Conservation (phyloP, 495 filamentous ascomycete species). For the Bacidia rubella region DNA sequence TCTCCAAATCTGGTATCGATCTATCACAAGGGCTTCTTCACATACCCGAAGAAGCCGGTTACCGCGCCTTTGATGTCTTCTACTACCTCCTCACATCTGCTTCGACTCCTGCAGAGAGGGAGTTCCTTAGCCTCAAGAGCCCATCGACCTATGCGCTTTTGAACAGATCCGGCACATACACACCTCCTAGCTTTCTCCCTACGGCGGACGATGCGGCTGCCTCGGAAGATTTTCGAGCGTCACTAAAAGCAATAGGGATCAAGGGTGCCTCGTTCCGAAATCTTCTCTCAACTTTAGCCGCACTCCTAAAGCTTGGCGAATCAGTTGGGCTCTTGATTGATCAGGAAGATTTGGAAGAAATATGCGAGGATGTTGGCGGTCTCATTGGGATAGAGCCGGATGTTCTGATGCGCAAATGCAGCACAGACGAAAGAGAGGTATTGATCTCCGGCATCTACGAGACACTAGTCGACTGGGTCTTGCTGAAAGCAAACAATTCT, state of each 20-base stretch:
- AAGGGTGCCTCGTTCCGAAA: conserved; percentile 69
- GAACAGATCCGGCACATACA: conserved; percentile 69
- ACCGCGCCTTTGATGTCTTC: conserved; percentile 95
- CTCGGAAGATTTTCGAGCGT: conserved; percentile 78
- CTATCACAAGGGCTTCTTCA: conserved; percentile 68
- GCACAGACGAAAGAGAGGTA: conserved; percentile 67
- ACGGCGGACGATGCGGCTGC: conserved; percentile 87
- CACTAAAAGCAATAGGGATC: conserved; percentile 81
- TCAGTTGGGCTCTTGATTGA: conserved; percentile 76
- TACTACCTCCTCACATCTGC: conserved; percentile 89
- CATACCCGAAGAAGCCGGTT: conserved; percentile 64
- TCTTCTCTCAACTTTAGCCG: conserved; percentile 71
- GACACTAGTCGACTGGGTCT: conserved; percentile 88
- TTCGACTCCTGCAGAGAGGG: conserved; percentile 79
- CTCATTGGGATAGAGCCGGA: conserved; percentile 81
- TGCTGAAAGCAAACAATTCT: conserved; percentile 77
- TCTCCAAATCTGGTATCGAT: conserved; percentile 83
- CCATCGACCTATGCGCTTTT: conserved; percentile 66
- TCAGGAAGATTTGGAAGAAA: conserved; percentile 67
- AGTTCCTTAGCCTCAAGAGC: conserved; percentile 78
- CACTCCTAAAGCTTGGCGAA: conserved; percentile 82
- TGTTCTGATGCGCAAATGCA: conserved; percentile 61
- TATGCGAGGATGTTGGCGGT: conserved; percentile 81
- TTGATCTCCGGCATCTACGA: conserved; percentile 84
- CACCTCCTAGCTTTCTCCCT: conserved; percentile 79